Base-by-base conservation (phyloP, 352 stramenopile genomes). In the Phytophthora capsici region DNA sequence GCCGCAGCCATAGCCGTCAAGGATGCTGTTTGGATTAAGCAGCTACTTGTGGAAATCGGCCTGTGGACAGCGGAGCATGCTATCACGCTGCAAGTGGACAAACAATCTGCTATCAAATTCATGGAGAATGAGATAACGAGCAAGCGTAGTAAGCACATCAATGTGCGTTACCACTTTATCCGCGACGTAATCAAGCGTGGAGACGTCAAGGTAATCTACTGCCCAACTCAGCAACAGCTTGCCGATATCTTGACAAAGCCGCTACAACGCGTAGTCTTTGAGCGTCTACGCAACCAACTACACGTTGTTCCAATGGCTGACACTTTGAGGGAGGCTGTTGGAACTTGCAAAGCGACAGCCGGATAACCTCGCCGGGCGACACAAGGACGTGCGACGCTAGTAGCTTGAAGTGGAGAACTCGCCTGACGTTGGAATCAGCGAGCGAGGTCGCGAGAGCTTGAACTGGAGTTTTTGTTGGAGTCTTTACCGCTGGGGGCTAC, bases 241-340 rank as follows among this genome's bases (percentile, higher is more conserved):
- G 56, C 46, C 17, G 34, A 63, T 19, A 63, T 63, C 6, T 22
- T 57, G 5, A 56, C 46, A 2, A 56, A 51, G 13, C 45, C 45
- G 13, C 12, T 56, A 2, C 22, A 55, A 6, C 45, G 55, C 6
- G 43, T 63, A 3, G 14, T 56, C 22, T 55, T 63, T 32, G 55
- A 49, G 8, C 55, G 55, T 23, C 19, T 53, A 25, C 30, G 54
- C 7, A 32, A 14, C 5, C 28, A 13, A n/a, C 32, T 63, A 17
- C 34, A 45, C 16, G 34, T 63, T 7, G 23, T 49, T 4, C 7
- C 2, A 3, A 0, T 49, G 23, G 37, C 7, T n/a, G 4, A 49
- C n/a, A 26, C 37, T 48, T 58, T 49, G 50, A 40, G 37, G 50
- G 36, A 58, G 36, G 50, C 50, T 36, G 12, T 36, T 36, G 30